These are phyloP conservation scores for Fusarium stilboides DNA, from an alignment of 2,329 filamentous ascomycete genomes.

Conservation along the genomic window DNA sequence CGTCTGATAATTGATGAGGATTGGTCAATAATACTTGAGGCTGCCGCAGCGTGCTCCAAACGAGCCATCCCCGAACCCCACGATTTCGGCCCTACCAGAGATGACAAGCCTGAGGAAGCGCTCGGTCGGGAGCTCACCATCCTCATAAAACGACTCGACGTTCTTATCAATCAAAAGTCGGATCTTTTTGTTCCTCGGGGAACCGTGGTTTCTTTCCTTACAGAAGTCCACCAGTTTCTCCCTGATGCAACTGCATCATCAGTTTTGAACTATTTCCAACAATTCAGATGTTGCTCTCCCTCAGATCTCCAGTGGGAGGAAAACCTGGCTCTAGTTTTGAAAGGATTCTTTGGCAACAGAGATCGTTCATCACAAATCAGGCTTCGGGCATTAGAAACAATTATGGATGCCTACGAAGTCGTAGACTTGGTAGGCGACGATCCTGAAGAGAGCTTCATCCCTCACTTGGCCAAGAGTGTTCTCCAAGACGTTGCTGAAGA, in stretches of 20 bases:
- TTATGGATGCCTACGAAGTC: conserved; percentile 73
- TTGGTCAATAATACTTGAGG: conserved; percentile 73
- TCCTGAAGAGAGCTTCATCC: conserved; percentile 70
- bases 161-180: conserved; percentile 60
- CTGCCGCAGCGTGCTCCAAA: conserved; percentile 70
- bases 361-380: conserved; percentile 74
- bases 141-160: conserved; percentile 66
- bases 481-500: conserved; percentile 74
- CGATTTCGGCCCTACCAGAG: conserved; percentile 49
- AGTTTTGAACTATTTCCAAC: conserved; percentile 77
- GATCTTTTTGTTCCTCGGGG: conserved; percentile 74
- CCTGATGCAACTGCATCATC: conserved; percentile 75
- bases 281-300: conserved; percentile 80
- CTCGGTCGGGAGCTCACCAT: conserved; percentile 61
- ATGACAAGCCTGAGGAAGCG: conserved; percentile 55
- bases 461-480: conserved; percentile 72
- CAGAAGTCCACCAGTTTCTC: conserved; percentile 72
- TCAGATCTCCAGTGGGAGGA: conserved; percentile 78
- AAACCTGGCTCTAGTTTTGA: conserved; percentile 73
- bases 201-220: conserved; percentile 77
- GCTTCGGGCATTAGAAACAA: conserved; percentile 71
- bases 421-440: conserved; percentile 72
- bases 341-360: conserved; percentile 75
- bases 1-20: conserved; percentile 74
- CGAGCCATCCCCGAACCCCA: conserved; percentile 44